Evolutionary conservation across 768 basidiomycete species (phyloP), one percentile per base, ranked within the genome.

Genomic region (Cyclocybe aegerita): DNA sequence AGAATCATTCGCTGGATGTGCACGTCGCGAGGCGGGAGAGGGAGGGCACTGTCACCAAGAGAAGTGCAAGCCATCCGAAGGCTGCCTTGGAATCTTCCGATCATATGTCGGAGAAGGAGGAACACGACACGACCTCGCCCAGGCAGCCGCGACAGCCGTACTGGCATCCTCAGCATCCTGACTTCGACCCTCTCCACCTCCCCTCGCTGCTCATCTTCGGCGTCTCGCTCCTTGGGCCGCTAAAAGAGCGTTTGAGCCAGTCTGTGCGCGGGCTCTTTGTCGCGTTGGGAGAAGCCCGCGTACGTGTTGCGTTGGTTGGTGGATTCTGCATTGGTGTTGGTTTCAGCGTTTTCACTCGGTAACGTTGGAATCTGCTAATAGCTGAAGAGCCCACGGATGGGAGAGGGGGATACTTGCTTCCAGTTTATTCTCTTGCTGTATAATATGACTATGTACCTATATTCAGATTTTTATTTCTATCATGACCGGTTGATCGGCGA

Each of bases 141-240:
- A 38, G 32, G 9, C 39, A 35, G 10, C 45, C 54, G 4, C 46
- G 40, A 9, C 40, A 48, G 15, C 47, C 43, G 33, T 47, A 43
- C n/a, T 37, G 12, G 7, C 47, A 32, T 31, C 41, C 43, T 9
- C 44, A 39, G 17, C 52, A 54, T 15, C 50, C 55, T 9, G 54
- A 49, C 44, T 76, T 84, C 51, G 86, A 88, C 54, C 87, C 86
- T 1, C 65, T 89, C 11, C 84, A 88, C 61, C 61, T 88, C 33
- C 83, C 85, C 1, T 85, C 84, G 4, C 65, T 88, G 30, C 10
- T 88, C 6, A 60, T 80, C 41, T 78, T 85, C 58, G 82, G 86
- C 1, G 50, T 85, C 23, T 87, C 86, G 7, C 72, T 88, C 17
- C 55, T 88, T 7, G 74, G 70, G 0, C 84, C 84, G 2, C 56